These are phyloP conservation scores for Mercurialis annua DNA, from an alignment of 345 rosid genomes.

Conservation along the genomic window DNA sequence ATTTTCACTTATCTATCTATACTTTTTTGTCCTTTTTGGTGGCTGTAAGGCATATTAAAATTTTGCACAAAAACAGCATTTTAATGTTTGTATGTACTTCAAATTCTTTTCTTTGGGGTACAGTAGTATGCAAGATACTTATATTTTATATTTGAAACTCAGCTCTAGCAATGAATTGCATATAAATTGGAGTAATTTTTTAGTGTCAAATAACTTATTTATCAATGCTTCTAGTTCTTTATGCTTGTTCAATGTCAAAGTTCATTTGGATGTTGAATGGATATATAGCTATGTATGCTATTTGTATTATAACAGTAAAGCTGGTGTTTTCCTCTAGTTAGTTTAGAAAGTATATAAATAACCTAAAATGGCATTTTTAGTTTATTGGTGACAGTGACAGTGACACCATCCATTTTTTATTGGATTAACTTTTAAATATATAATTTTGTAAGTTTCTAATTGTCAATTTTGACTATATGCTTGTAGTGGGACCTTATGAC, in stretches of 20 bases:
- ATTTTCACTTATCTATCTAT: constrained; percentile 9
- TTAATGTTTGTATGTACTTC: background rate
- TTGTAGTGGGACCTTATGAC: constrained; percentile 86
- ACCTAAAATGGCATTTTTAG: background rate
- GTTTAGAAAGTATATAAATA: background rate
- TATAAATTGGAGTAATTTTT: background rate
- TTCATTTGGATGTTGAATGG: background rate
- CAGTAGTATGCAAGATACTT: background rate
- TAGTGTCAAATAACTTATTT: background rate
- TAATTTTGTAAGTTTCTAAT: constrained; percentile 14
- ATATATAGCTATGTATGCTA: background rate
- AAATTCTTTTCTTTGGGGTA: background rate
- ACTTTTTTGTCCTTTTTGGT: background rate
- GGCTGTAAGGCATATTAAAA: background rate
- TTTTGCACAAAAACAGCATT: background rate
- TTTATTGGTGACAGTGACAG: too few species aligned
- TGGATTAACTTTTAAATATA: constrained; percentile 14
- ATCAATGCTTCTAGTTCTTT: background rate
- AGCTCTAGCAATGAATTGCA: background rate
- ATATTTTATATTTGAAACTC: background rate
- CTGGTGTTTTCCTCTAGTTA: background rate
- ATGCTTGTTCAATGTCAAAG: background rate
- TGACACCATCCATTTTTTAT: constrained; percentile 14
- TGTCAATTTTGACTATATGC: constrained; percentile 24
- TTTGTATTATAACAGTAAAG: background rate